A percentile compares a stretch with the other conserved stretches of the same genome.
Evolutionary conservation across 2,329 filamentous ascomycete species (phyloP).

Genomic region (Fusarium buharicum): DNA sequence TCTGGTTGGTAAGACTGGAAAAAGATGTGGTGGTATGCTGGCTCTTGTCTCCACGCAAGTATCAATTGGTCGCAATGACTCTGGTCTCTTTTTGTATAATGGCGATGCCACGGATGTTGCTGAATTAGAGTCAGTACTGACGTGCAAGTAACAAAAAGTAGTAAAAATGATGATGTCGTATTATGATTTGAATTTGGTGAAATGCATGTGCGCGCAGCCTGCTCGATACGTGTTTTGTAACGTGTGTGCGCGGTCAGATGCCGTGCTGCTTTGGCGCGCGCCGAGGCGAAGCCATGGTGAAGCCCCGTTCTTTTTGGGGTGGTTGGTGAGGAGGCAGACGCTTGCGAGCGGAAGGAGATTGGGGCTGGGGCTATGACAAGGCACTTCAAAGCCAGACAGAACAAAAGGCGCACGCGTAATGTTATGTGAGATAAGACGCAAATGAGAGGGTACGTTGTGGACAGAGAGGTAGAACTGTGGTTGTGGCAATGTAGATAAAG

Average conservation of each 20-base stretch:
- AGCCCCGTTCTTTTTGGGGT: conserved; percentile 34
- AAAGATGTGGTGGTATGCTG: conserved; percentile 23
- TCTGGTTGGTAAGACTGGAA: conserved; percentile 36
- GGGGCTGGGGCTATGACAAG: conserved; percentile 28
- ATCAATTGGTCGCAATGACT: conserved; percentile 15
- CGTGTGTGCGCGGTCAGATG: conserved; percentile 30
- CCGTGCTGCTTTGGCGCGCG: conserved; percentile 26
- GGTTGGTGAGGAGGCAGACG: conserved; percentile 25
- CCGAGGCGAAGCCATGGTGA: conserved; percentile 20
- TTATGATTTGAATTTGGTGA: not conserved
- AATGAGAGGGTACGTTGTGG: conserved; percentile 18
- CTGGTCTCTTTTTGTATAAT: conserved; percentile 6
- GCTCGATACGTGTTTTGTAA: conserved; percentile 15
- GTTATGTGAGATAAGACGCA: conserved; percentile 14
- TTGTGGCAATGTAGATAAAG: conserved; percentile 7
- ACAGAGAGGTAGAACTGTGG: conserved; percentile 6
- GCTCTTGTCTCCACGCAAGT: conserved; percentile 35
- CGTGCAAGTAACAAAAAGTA: conserved; percentile 7
- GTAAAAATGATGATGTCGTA: conserved; percentile 5
- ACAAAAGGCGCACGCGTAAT: conserved; percentile 19
- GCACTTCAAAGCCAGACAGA: conserved; percentile 14
- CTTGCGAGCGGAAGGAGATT: conserved; percentile 24
- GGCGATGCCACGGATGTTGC: conserved; percentile 1
- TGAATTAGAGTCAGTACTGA: conserved; percentile 16
- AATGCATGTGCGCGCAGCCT: conserved; percentile 10